Percentiles rank a stretch among this genome's conserved stretches.
These are phyloP conservation scores for Immersiella caudata DNA, from an alignment of 495 filamentous ascomycete species.

Conservation along the genomic window DNA sequence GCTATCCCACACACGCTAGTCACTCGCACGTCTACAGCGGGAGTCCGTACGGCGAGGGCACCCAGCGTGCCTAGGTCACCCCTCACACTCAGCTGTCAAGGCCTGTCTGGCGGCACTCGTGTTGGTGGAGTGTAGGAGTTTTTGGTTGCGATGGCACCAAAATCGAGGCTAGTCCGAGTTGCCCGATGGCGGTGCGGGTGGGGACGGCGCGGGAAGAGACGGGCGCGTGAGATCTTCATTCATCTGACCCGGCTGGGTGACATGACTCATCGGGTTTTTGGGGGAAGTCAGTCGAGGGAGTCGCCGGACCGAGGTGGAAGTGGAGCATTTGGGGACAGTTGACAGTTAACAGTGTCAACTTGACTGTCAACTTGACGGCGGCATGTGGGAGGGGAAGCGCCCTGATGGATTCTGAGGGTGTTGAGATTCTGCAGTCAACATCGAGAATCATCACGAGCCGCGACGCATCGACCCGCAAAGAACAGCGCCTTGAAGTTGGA, in stretches of 20 bases:
- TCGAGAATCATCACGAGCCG: neutral
- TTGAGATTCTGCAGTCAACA: neutral
- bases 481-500: neutral
- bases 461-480: neutral
- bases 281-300: neutral
- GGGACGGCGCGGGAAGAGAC: neutral
- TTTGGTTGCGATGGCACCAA: neutral
- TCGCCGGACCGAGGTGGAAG: neutral
- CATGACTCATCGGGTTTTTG: neutral
- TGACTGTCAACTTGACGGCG: too few relatives aligned
- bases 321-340: too few relatives aligned
- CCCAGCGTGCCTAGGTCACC: conserved; percentile 42
- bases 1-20: conserved; percentile 39
- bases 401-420: neutral
- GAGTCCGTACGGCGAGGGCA: conserved; percentile 45
- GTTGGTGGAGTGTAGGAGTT: neutral
- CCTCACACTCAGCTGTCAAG: neutral
- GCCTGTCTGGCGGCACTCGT: neutral
- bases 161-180: neutral
- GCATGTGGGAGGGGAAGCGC: too few relatives aligned
- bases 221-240: conserved; percentile 3
- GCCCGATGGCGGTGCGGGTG: neutral
- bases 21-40: conserved; percentile 46
- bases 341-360: too few relatives aligned
- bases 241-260: neutral